These are phyloP conservation scores for Leavenworthia alabamica DNA, from an alignment of 345 rosid species.

Conservation along the genomic window DNA sequence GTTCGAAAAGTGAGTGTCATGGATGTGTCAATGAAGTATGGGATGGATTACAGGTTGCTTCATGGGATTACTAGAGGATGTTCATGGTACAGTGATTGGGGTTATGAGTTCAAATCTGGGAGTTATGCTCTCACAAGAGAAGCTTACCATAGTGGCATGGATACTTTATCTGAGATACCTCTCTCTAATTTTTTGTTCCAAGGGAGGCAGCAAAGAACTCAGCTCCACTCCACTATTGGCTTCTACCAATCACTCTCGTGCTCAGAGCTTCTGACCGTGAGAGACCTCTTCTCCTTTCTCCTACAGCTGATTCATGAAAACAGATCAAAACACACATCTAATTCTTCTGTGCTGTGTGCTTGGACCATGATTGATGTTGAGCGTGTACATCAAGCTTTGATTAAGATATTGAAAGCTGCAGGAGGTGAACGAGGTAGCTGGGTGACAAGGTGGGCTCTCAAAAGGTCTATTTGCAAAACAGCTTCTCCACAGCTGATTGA, in stretches of 20 bases:
- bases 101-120: constrained; percentile 55
- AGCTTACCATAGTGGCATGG: constrained; percentile 41
- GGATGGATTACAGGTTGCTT: constrained; percentile 52
- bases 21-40: constrained; percentile 70
- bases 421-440: constrained; percentile 30
- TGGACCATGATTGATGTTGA: constrained; percentile 56
- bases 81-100: constrained; percentile 73
- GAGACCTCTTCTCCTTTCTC: constrained; percentile 56
- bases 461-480: constrained; percentile 43
- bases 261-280: constrained; percentile 42
- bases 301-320: constrained; percentile 34
- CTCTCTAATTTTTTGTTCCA: constrained; percentile 41
- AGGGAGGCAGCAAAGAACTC: constrained; percentile 36
- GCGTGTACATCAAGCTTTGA: constrained; percentile 40
- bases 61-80: constrained; percentile 48
- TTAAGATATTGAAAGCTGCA: constrained; percentile 44
- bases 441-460: constrained; percentile 52
- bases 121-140: constrained; percentile 53
- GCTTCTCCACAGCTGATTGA: constrained; percentile 56
- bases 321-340: not conserved
- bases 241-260: constrained; percentile 49
- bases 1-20: constrained; percentile 62
- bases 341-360: constrained; percentile 30
- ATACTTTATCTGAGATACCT: constrained; percentile 40
- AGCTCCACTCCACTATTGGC: constrained; percentile 40